Base-by-base conservation (phyloP, 176 grass and related monocot genomes). In the Cenchrus purpureus region DNA sequence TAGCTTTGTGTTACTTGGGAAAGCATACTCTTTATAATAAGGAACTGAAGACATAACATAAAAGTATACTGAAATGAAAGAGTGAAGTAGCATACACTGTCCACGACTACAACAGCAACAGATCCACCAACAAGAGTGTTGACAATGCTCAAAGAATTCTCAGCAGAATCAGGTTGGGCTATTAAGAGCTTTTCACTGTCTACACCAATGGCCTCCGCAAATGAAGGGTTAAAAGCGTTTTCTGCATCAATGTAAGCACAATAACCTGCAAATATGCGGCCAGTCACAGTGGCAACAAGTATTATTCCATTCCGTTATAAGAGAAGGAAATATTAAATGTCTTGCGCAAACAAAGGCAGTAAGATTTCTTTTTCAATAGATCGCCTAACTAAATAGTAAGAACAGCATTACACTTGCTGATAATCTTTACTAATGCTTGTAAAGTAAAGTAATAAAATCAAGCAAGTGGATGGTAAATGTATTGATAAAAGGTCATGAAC, bases 181-280 rank as follows among this genome's bases (percentile, higher is more conserved):
- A 98, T 95, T 53, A 95, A 86, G 66, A 98, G 91, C 83, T 92
- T 95, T 72, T 89, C 90, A 65, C 84, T 84, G 83, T 98, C 82
- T 78, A 98, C 90, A 64, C 96, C 96, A 44, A 98, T 80, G 70
- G 86, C 84, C 92, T 98, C 91, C 4, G 89, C 93, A 78, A 98
- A 83, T 74, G 82, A 90, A 59, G 90, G 86, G 82, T 91, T 79
- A 59, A 98, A 91, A 74, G 91, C 91, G 86, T 32, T 95, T 86
- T 98, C 97, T 53, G 81, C 89, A 92, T 98, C 97, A 82, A 98
- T 70, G 88, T 98, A 98, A 81, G 97, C 97, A 67, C 97, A 98
- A 45, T 74, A 82, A 75, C 97, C 97, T 98, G 31, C 31, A 32
- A 32, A 32, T 32, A 32, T 32, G 31, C 31, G 31, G 31, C 31